phyloP scores from a whole-genome alignment of 805 yeast species.

The Candida ortonii region DNA sequence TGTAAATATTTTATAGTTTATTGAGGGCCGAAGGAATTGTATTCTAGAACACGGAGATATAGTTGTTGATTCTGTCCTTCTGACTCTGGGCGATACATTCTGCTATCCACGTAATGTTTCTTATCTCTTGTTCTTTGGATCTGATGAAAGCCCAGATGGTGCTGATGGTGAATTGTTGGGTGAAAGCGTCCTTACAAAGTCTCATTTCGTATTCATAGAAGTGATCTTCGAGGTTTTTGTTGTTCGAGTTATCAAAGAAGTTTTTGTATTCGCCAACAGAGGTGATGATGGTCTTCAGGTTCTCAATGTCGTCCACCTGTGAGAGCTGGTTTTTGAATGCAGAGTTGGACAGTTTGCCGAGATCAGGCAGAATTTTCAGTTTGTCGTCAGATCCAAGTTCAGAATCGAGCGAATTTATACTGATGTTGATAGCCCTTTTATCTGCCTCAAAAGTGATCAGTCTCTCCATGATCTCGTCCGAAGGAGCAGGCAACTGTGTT shows the following conservation, averaged over 20 bases:
- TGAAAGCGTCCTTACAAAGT: conserved; percentile 85
- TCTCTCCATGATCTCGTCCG: conserved; percentile 74
- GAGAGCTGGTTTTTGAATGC: conserved; percentile 64
- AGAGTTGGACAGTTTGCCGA: conserved; percentile 76
- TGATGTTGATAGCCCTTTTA: conserved; percentile 87
- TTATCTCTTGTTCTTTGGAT: conserved; percentile 92
- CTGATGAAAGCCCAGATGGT: conserved; percentile 97
- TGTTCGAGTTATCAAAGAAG: conserved; percentile 47
- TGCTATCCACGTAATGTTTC: conserved; percentile 99
- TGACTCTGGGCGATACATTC: conserved; percentile 99
- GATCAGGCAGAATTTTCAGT: conserved; percentile 66
- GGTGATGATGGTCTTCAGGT: conserved; percentile 62
- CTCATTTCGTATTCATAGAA: conserved; percentile 92
- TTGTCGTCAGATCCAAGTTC: conserved; percentile 76
- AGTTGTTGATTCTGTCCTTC: conserved; percentile 87
- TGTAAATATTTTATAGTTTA: too few relatives aligned
- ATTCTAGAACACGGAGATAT: conserved; percentile 82
- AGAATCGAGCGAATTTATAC: conserved; percentile 83
- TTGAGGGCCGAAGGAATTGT: too few relatives aligned
- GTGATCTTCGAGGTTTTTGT: conserved; percentile 84
- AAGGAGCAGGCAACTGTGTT: conserved; percentile 65
- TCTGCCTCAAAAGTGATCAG: conserved; percentile 91
- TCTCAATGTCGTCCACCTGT: conserved; percentile 81
- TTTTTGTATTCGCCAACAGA: conserved; percentile 64
- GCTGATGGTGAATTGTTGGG: conserved; percentile 90